Evolutionary conservation across 2,329 filamentous ascomycete species (phyloP).

Genomic region (Fusarium nelsonii): DNA sequence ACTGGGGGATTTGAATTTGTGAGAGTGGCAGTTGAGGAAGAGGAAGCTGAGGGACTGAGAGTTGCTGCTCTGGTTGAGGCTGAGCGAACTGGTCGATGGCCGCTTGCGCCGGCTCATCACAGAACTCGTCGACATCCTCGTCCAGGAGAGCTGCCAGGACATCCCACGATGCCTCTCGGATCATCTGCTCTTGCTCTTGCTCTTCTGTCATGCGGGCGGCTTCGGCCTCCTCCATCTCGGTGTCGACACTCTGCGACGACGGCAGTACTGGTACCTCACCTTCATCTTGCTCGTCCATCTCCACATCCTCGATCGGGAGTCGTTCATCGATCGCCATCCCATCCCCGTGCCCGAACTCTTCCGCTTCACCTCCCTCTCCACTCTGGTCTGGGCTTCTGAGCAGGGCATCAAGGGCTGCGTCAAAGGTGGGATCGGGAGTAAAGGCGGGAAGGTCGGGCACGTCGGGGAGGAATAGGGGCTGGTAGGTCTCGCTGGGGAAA

Average conservation of each 20-base stretch:
- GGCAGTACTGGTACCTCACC: conserved; percentile 2
- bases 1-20: background rate
- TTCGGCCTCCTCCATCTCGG: background rate
- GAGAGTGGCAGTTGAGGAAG: background rate
- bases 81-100: background rate
- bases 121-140: background rate
- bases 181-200: background rate
- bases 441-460: no score
- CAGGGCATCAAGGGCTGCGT: background rate
- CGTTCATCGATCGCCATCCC: background rate
- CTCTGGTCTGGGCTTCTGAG: background rate
- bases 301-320: background rate
- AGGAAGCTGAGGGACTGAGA: background rate
- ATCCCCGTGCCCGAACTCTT: background rate
- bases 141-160: background rate
- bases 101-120: background rate
- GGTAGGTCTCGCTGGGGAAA: no score
- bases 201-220: background rate
- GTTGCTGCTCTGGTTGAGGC: background rate
- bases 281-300: background rate
- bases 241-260: background rate
- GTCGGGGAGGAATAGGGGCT: background rate
- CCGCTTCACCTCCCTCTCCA: background rate
- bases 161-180: background rate
- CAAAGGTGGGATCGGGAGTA: background rate